Conservation (phyloP, 2,329 filamentous ascomycete genomes). For the Triangularia setosa region DNA sequence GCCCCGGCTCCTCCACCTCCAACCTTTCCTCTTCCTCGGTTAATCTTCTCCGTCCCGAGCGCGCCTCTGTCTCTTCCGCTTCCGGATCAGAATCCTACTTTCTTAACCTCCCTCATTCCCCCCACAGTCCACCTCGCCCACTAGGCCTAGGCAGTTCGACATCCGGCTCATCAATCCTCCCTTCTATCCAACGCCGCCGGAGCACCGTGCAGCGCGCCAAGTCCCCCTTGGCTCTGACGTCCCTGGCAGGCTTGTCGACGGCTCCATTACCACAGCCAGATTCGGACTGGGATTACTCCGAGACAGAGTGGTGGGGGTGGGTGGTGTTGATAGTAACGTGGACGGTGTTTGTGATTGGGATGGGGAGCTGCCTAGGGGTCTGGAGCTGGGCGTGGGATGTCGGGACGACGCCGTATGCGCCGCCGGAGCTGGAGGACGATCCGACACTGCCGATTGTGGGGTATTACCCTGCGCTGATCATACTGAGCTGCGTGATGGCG, state of each 20-base stretch:
- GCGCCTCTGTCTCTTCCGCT: conserved; percentile 49
- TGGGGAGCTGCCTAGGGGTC: conserved; percentile 90
- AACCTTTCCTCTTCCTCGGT: conserved; percentile 20
- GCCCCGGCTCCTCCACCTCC: conserved; percentile 33
- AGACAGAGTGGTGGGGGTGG: conserved; percentile 99
- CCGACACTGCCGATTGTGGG: conserved; percentile 91
- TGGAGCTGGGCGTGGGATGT: conserved; percentile 99
- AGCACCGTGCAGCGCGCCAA: conserved; percentile 50
- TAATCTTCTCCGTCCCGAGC: conserved; percentile 19
- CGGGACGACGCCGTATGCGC: conserved; percentile 90
- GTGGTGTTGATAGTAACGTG: conserved; percentile 86
- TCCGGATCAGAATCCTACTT: conserved; percentile 65
- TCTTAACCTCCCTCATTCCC: conserved; percentile 12
- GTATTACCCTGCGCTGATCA: conserved; percentile 92
- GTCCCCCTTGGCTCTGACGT: conserved; percentile 55
- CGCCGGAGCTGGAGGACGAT: conserved; percentile 92
- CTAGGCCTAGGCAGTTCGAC: neutral
- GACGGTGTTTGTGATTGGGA: conserved; percentile 92
- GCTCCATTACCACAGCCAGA: conserved; percentile 46
- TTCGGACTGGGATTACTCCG: conserved; percentile 78
- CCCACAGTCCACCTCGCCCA: conserved; percentile 29
- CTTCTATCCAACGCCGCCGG: conserved; percentile 42
- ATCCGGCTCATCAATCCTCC: conserved; percentile 23
- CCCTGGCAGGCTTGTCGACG: conserved; percentile 42
- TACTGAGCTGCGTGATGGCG: conserved; percentile 90